These are phyloP conservation scores for Kodamaea sagamina DNA, from an alignment of 805 yeast genomes.

Conservation along the genomic window DNA sequence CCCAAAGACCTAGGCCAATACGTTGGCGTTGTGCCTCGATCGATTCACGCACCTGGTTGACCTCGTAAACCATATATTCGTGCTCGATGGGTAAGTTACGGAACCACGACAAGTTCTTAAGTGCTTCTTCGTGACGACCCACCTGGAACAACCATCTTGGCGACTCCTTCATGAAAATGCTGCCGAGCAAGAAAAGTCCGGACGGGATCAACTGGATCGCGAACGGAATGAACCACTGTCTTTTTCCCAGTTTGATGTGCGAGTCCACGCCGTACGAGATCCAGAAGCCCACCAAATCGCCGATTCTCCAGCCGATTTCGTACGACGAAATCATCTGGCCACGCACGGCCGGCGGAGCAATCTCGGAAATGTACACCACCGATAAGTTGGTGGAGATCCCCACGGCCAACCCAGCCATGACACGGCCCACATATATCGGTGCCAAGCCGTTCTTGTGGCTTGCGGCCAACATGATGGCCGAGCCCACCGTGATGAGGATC, in stretches of 20 bases:
- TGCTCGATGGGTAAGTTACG: constrained; percentile 35
- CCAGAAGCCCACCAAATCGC: constrained; percentile 44
- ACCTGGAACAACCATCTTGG: constrained; percentile 41
- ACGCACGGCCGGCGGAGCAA: constrained; percentile 38
- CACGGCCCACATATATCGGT: constrained; percentile 41
- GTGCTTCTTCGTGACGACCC: constrained; percentile 32
- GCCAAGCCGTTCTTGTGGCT: constrained; percentile 28
- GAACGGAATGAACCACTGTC: constrained; percentile 43
- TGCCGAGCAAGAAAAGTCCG: constrained; percentile 36
- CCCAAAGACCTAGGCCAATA: constrained; percentile 37
- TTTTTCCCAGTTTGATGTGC: constrained; percentile 24
- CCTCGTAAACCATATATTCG: constrained; percentile 38
- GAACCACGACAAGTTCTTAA: constrained; percentile 37
- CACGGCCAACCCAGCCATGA: constrained; percentile 37
- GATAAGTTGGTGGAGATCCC: constrained; percentile 40
- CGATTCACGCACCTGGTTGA: constrained; percentile 37
- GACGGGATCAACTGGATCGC: constrained; percentile 41
- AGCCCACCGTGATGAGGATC: constrained; percentile 34
- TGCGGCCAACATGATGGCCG: constrained; percentile 40
- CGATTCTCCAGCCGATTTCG: constrained; percentile 42
- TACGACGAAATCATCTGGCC: constrained; percentile 35
- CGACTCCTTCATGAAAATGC: constrained; percentile 35
- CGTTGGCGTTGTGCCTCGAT: constrained; percentile 30
- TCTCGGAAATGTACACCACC: constrained; percentile 38
- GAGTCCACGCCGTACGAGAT: constrained; percentile 35